These are phyloP conservation scores for Amanita fuliginea DNA, from an alignment of 768 basidiomycete species.

Conservation along the genomic window DNA sequence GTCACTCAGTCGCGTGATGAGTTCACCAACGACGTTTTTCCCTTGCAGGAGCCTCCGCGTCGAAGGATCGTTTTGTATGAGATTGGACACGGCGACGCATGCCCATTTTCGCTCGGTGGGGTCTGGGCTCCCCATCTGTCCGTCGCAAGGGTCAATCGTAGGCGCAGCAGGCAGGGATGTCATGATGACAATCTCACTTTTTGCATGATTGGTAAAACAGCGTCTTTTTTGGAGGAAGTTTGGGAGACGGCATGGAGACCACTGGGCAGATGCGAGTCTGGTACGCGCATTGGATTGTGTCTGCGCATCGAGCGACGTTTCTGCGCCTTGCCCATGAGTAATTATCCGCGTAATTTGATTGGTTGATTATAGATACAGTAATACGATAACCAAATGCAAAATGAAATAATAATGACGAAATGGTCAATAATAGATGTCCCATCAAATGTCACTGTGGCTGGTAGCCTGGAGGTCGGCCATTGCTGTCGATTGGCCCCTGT, in stretches of 20 bases:
- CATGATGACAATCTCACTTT: constrained; percentile 45
- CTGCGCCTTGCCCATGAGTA: constrained; percentile 82
- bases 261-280: constrained; percentile 81
- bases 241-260: constrained; percentile 70
- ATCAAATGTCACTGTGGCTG: neutral
- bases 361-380: constrained; percentile 6
- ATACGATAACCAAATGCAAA: neutral
- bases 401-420: neutral
- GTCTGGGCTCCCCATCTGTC: constrained; percentile 68
- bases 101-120: constrained; percentile 86
- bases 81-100: constrained; percentile 89
- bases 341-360: constrained; percentile 1
- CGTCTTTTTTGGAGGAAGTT: constrained; percentile 65
- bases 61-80: constrained; percentile 92
- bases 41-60: constrained; percentile 84
- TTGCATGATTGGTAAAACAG: constrained; percentile 79
- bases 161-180: neutral
- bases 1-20: constrained; percentile 84
- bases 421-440: neutral
- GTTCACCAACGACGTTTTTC: constrained; percentile 77
- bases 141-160: constrained; percentile 4
- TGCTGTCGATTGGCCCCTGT: neutral
- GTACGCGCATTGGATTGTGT: constrained; percentile 91
- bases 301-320: constrained; percentile 78
- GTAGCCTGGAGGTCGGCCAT: neutral